A percentile compares a stretch with the other conserved stretches of the same genome.
Conservation (phyloP, 2,329 filamentous ascomycete species). For the Dactylellina leptospora region DNA sequence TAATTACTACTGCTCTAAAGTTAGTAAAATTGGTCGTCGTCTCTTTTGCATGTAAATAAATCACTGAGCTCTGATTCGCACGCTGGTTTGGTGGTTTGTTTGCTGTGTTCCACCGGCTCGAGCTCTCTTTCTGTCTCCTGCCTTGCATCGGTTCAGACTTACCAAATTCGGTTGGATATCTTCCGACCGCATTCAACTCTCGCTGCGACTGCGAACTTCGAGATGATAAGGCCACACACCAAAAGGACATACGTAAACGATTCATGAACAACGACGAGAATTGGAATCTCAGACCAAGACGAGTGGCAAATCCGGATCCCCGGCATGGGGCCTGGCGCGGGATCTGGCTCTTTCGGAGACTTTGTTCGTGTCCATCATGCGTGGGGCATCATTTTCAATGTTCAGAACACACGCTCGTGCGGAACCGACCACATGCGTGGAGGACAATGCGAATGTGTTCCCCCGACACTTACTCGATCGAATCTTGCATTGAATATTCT, state of each 20-base stretch:
- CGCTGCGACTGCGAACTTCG: background rate
- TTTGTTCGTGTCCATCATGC: background rate
- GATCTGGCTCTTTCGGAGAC: conserved; percentile 11
- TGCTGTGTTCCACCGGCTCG: too few relatives aligned
- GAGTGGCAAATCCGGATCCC: background rate
- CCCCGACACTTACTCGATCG: background rate
- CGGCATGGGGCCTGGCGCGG: background rate
- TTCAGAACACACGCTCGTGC: too few relatives aligned
- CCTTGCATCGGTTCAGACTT: conserved; percentile 6
- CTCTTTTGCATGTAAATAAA: background rate
- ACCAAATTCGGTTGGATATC: conserved; percentile 2
- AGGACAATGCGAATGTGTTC: background rate
- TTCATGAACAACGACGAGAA: too few relatives aligned
- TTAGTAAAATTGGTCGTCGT: background rate
- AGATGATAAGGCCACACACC: background rate
- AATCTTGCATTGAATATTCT: conserved; percentile 9
- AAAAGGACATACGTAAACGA: background rate
- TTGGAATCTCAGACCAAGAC: too few relatives aligned
- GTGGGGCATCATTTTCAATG: background rate
- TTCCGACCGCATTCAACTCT: conserved; percentile 1
- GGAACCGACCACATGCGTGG: conserved; percentile 5
- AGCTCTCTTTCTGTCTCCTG: conserved; percentile 17
- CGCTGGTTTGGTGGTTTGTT: background rate
- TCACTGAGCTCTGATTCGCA: conserved; percentile 7
- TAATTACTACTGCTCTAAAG: conserved; percentile 16